Percentiles rank a stretch among this genome's conserved stretches.
Conservation (phyloP, 495 filamentous ascomycete species). For the Pyrenopolyporus hunteri region DNA sequence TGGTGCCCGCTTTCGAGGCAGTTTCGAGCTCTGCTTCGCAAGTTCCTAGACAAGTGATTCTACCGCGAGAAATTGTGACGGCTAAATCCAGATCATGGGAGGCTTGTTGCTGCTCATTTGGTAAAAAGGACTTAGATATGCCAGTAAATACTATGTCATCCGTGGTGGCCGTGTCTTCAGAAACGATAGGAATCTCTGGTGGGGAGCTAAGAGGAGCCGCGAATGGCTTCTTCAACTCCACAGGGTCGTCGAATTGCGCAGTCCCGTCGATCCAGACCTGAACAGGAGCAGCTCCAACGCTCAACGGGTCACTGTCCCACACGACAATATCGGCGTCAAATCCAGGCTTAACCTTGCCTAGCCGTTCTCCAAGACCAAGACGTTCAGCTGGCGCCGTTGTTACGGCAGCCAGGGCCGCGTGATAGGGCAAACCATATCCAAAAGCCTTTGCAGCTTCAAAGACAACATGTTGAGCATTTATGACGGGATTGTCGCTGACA, state of each 20-base stretch:
- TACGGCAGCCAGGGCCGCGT: conserved; percentile 64
- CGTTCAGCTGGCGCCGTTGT: conserved; percentile 66
- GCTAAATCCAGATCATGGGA: conserved; percentile 36
- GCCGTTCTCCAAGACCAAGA: conserved; percentile 61
- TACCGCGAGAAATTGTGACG: conserved; percentile 54
- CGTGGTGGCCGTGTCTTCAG: conserved; percentile 44
- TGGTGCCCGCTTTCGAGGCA: conserved; percentile 36
- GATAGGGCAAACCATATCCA: conserved; percentile 64
- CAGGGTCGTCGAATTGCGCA: conserved; percentile 53
- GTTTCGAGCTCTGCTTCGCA: conserved; percentile 47
- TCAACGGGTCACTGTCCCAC: conserved; percentile 69
- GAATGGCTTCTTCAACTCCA: conserved; percentile 49
- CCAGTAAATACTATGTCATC: conserved; percentile 56
- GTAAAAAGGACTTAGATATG: conserved; percentile 50
- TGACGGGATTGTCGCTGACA: conserved; percentile 57
- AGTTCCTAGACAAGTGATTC: conserved; percentile 56
- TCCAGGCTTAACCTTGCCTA: conserved; percentile 66
- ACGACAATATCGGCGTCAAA: conserved; percentile 71
- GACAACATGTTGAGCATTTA: conserved; percentile 58
- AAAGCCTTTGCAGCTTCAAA: conserved; percentile 68
- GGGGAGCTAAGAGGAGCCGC: conserved; percentile 36
- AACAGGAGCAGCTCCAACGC: conserved; percentile 63
- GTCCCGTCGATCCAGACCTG: conserved; percentile 72
- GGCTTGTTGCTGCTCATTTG: neutral
- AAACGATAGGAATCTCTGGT: conserved; percentile 37